Conservation (phyloP, 495 filamentous ascomycete species). For the Parachaetomium inaequale region DNA sequence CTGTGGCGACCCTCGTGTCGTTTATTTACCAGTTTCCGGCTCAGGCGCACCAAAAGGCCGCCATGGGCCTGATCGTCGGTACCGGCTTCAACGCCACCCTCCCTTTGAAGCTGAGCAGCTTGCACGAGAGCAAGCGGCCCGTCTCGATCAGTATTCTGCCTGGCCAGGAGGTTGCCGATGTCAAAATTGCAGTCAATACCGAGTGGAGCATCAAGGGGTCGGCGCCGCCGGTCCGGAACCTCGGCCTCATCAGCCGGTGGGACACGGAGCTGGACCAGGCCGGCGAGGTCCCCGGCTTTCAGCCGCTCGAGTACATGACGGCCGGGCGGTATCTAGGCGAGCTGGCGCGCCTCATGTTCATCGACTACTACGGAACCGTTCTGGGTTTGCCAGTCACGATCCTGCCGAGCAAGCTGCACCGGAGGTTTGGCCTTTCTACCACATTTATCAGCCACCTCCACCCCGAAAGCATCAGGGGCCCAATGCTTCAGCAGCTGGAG, state of each 20-base stretch:
- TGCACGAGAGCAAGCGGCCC: slow-evolving; percentile 61
- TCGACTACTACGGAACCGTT: slow-evolving; percentile 59
- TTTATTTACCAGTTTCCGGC: slow-evolving; percentile 59
- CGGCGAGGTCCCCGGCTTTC: slow-evolving; percentile 71
- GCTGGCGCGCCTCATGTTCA: slow-evolving; percentile 66
- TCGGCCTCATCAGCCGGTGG: slow-evolving; percentile 67
- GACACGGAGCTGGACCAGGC: slow-evolving; percentile 61
- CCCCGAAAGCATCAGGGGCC: slow-evolving; percentile 45
- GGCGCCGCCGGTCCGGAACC: slow-evolving; percentile 58
- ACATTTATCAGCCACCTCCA: slow-evolving; percentile 66
- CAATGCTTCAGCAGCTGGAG: slow-evolving; percentile 50
- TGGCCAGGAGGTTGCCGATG: slow-evolving; percentile 53
- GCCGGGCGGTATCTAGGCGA: slow-evolving; percentile 80
- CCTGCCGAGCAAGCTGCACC: slow-evolving; percentile 58
- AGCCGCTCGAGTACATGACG: slow-evolving; percentile 87
- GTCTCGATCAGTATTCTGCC: slow-evolving; percentile 52
- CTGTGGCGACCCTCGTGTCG: slow-evolving; percentile 74
- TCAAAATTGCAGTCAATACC: slow-evolving; percentile 73
- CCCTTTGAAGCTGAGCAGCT: slow-evolving; percentile 59
- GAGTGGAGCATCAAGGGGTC: slow-evolving; percentile 82
- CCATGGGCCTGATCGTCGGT: slow-evolving; percentile 77
- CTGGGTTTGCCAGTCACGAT: slow-evolving; percentile 33
- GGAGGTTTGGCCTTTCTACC: slow-evolving; percentile 65
- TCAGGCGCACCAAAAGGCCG: slow-evolving; percentile 46
- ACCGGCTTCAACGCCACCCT: slow-evolving; percentile 84